Base-by-base conservation (phyloP, 2,329 filamentous ascomycete species). In the Fusarium sulawesiense region DNA sequence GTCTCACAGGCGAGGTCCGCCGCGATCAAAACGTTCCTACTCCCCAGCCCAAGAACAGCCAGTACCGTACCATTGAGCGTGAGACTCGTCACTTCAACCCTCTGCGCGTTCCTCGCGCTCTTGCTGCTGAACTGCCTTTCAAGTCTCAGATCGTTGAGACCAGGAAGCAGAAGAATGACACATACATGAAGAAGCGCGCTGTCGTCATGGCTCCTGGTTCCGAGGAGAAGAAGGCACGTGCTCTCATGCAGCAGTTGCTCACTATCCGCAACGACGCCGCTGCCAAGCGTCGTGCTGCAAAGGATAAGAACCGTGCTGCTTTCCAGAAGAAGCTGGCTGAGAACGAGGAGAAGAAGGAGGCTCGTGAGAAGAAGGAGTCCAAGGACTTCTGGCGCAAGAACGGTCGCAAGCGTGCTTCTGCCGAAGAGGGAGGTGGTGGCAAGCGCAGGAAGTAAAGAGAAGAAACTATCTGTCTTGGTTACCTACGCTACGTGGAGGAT, bases 171-270 rank as follows among this genome's bases (percentile, higher is more conserved):
- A 90, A 88, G 79, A 91, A 90, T 75, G 82, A 91, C 77, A 97
- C 94, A 23, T 99, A 99, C 80, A 86, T 97, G 86, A 93, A 97
- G 84, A 98, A 98, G 84, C 92, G 96, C 12, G 96, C 95, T 16
- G 93, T 98, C n/a, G 89, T 97, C 25, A 82, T 93, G 18, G 86
- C 91, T 14, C 91, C 91, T 27, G 87, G 91, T 14, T 91, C 91
- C 29, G 95, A 98, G 80, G 96, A 99, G 86, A 93, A 92, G 85
- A 92, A 91, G 80, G 94, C 94, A 7, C 86, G 96, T 32, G 90
- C 94, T 73, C 84, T 99, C 71, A 91, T 99, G 89, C 92, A 97
- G 83, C 96, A 98, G 85, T 88, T 99, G 55, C 92, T 93, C 77
- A 95, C 94, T 18, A 84, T 99, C 76, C 85, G 94, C 72, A 97